Evolutionary conservation across 1,284 basidiomycete species (phyloP), one percentile per base, ranked within the genome.

Genomic region (Coriolopsis trogii): DNA sequence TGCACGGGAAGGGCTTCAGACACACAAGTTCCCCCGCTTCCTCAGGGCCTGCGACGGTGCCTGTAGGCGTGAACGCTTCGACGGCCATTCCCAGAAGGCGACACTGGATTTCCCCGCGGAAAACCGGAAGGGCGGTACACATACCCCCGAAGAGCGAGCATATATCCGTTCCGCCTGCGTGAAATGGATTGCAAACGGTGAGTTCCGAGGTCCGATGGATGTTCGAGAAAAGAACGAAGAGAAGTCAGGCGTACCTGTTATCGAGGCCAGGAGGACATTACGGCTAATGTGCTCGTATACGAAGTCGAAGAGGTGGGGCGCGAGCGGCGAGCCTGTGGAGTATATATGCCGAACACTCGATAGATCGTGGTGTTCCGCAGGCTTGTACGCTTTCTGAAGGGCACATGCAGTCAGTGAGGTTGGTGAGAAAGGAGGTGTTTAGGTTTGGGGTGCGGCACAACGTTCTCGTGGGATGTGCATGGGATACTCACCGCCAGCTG

Each of bases 61-160:
- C 84, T 33, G 69, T 65, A 1, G 77, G 72, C 24, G 75, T 72
- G 64, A 73, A 85, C 41, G 78, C 78, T 62, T 82, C 79, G 31
- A 85, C 70, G 23, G 84, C 87, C 87, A 93, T 93, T 30, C 91
- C 92, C 23, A 94, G 77, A 79, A 91, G 87, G 21, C 91, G 80
- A 56, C 87, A 87, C 70, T 94, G 93, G 39, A 95, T 85, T 70
- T 95, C 92, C 29, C 92, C 91, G 39, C 87, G 81, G 70, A 85
- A 88, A 2, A 95, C 91, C 5, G 92, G 90, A 31, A 94, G 74
- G 13, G 82, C 80, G 34, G 84, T 82, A 66, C 84, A 89, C 78
- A 93, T 86, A 6, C 90, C 90, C 20, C 89, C 91, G 70, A 95
- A 94, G 23, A 94, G 77, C 28, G 89, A 92, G 70, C 91, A 93